Evolutionary conservation across 2,329 filamentous ascomycete genomes (phyloP).

Genomic region (Aspergillus sp.): DNA sequence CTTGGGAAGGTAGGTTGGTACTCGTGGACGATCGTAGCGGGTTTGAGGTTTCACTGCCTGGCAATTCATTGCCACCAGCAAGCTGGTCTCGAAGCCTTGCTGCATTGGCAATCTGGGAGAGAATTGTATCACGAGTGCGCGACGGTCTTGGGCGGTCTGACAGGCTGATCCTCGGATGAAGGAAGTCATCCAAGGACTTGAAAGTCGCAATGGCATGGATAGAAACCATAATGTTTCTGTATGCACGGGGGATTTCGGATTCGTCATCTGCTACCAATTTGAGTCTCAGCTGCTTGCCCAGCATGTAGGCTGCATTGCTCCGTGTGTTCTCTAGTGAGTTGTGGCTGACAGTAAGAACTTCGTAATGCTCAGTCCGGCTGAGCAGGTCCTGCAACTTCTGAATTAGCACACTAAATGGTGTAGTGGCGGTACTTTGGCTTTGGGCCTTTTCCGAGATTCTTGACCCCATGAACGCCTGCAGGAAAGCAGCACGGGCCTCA

Average conservation of each 20-base stretch:
- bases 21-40: constrained; percentile 16
- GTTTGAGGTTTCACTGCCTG: constrained; percentile 29
- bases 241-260: constrained; percentile 80
- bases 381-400: constrained; percentile 94
- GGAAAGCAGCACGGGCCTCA: constrained; percentile 73
- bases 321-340: constrained; percentile 86
- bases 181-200: constrained; percentile 92
- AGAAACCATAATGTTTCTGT: constrained; percentile 94
- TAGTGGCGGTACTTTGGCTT: constrained; percentile 63
- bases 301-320: constrained; percentile 89
- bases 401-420: constrained; percentile 84
- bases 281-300: constrained; percentile 89
- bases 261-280: constrained; percentile 81
- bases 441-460: constrained; percentile 58
- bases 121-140: constrained; percentile 58
- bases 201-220: constrained; percentile 98
- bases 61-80: constrained; percentile 20
- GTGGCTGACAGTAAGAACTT: constrained; percentile 91
- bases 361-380: constrained; percentile 95
- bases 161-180: constrained; percentile 80
- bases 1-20: constrained; percentile 9
- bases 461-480: constrained; percentile 87
- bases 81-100: constrained; percentile 55
- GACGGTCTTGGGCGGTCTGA: constrained; percentile 66
- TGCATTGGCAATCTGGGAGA: constrained; percentile 68